Conservation (phyloP, 2,329 filamentous ascomycete species). For the Endothia cerciana region DNA sequence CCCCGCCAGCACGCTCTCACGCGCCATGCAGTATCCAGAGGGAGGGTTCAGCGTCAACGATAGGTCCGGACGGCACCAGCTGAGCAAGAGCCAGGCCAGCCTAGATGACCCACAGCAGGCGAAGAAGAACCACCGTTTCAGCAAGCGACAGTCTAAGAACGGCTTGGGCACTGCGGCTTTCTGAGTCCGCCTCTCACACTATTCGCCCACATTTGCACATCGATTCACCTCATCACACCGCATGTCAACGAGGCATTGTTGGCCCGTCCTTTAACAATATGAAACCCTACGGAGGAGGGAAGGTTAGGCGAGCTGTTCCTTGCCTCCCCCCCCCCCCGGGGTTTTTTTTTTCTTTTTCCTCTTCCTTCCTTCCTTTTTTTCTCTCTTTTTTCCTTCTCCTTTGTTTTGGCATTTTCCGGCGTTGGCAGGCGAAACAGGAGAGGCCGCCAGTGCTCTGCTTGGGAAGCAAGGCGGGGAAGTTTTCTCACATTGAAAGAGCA, state of each 20-base stretch:
- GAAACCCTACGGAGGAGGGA: conserved; percentile 13
- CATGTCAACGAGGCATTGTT: conserved; percentile 9
- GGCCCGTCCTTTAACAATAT: conserved; percentile 11
- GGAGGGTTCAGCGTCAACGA: conserved; percentile 51
- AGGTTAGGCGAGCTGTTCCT: conserved; percentile 7
- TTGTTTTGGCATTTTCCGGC: conserved; percentile 29
- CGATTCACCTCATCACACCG: conserved; percentile 4
- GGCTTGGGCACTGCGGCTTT: conserved; percentile 84
- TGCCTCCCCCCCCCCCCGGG: too few species aligned
- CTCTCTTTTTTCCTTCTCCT: background rate
- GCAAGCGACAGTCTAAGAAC: conserved; percentile 91
- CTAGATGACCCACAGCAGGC: conserved; percentile 53
- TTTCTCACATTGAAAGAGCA: background rate
- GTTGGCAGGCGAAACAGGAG: conserved; percentile 25
- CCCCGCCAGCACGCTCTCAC: conserved; percentile 73
- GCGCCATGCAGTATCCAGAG: conserved; percentile 56
- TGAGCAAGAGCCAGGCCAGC: conserved; percentile 63
- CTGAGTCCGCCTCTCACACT: conserved; percentile 43
- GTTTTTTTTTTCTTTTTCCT: background rate
- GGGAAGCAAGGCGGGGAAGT: background rate
- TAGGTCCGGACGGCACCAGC: conserved; percentile 57
- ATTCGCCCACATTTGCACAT: conserved; percentile 17
- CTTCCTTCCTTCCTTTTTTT: background rate
- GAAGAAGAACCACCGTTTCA: conserved; percentile 71
- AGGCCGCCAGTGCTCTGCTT: conserved; percentile 17